Evolutionary conservation across 805 yeast species (phyloP).

Genomic region (Kodamaea lidongshanica): DNA sequence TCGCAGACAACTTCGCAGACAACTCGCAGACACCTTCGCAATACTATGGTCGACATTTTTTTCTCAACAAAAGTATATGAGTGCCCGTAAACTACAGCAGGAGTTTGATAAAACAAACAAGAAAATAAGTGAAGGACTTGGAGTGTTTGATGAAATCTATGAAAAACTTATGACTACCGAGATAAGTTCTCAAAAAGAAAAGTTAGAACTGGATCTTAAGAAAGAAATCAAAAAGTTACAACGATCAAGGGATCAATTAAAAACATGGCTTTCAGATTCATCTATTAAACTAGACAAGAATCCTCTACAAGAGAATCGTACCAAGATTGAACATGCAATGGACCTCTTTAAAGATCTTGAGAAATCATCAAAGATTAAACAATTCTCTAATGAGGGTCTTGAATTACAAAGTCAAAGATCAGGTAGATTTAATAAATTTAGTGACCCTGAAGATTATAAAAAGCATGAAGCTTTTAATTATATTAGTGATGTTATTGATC

Average conservation of each 20-base stretch:
- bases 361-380: conserved; percentile 87
- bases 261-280: conserved; percentile 87
- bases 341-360: conserved; percentile 94
- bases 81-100: conserved; percentile 42
- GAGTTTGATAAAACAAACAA: conserved; percentile 94
- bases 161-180: conserved; percentile 80
- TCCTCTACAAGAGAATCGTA: conserved; percentile 51
- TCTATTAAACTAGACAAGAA: conserved; percentile 71
- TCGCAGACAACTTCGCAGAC: no score
- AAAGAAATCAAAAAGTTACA: conserved; percentile 93
- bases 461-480: conserved; percentile 68
- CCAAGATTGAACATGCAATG: conserved; percentile 83
- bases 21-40: no score
- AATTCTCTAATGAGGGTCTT: conserved; percentile 88
- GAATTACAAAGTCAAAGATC: conserved; percentile 50
- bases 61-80: no score
- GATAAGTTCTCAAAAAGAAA: conserved; percentile 85
- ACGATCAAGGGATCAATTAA: conserved; percentile 89
- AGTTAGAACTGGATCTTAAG: conserved; percentile 85
- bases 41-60: no score
- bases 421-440: conserved; percentile 23
- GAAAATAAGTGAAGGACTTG: conserved; percentile 83
- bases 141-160: conserved; percentile 75
- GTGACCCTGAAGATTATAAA: conserved; percentile 75
- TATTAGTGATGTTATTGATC: conserved; percentile 66